Conservation (phyloP, 2,329 filamentous ascomycete species). For the Sclerotinia subarctica region DNA sequence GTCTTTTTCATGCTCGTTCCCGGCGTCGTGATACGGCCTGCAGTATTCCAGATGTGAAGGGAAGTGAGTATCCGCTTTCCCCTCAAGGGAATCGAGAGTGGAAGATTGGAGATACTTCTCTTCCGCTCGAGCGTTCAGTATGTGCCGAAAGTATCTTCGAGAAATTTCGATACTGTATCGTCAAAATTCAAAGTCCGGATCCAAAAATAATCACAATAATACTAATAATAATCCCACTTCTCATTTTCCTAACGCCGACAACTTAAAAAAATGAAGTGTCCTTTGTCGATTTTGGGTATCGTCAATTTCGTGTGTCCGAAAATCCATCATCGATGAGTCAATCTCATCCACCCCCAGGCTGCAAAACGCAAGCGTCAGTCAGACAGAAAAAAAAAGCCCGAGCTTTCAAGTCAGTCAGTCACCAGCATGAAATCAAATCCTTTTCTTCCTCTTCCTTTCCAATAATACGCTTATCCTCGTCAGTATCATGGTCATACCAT, state of each 20-base stretch:
- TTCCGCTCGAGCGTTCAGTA: neutral
- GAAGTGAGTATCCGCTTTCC: neutral
- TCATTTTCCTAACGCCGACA: neutral
- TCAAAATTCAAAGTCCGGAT: neutral
- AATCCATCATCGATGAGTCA: conserved; percentile 11
- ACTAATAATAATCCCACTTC: neutral
- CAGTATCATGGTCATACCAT: neutral
- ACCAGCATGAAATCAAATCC: neutral
- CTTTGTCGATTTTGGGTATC: neutral
- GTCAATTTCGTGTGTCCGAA: neutral
- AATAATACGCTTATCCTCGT: neutral
- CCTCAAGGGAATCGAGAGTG: conserved; percentile 8
- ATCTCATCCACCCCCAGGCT: conserved; percentile 8
- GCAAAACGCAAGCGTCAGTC: neutral
- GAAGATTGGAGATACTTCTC: neutral
- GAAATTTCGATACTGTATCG: neutral
- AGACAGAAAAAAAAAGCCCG: neutral
- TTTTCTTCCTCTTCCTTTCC: neutral
- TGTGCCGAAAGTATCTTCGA: neutral
- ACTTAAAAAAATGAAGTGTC: neutral
- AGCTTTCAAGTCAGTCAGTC: neutral
- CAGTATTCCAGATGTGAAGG: neutral
- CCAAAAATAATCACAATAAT: neutral
- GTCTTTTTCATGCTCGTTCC: conserved; percentile 18
- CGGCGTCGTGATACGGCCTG: conserved; percentile 10